Evolutionary conservation across 305 asterid species (phyloP).

Genomic region (Plantago rigida): DNA sequence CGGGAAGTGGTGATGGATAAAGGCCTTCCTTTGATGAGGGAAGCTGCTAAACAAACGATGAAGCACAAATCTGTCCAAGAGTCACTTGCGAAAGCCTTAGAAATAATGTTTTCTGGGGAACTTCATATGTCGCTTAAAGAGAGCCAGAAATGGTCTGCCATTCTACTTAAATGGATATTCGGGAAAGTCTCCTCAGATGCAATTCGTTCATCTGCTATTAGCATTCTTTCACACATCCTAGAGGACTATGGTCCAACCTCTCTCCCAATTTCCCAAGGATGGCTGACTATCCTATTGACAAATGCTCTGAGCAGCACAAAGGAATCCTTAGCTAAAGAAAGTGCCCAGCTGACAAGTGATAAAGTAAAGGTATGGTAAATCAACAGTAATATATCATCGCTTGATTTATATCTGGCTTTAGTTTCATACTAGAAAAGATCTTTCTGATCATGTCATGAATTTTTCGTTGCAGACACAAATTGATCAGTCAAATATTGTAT

Average conservation of each 20-base stretch:
- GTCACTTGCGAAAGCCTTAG: constrained; percentile 80
- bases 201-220: constrained; percentile 67
- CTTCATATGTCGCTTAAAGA: constrained; percentile 86
- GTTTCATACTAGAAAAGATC: not conserved
- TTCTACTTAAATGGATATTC: constrained; percentile 82
- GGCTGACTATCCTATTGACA: constrained; percentile 69
- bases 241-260: constrained; percentile 95
- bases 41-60: constrained; percentile 57
- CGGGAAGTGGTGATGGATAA: constrained; percentile 67
- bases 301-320: constrained; percentile 61
- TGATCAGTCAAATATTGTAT: constrained; percentile 66
- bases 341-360: constrained; percentile 47
- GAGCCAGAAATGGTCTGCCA: constrained; percentile 86
- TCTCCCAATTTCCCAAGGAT: constrained; percentile 86
- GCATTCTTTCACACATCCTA: constrained; percentile 73
- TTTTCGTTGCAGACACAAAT: constrained; percentile 71
- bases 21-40: constrained; percentile 86
- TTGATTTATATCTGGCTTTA: not conserved
- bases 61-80: constrained; percentile 71
- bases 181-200: constrained; percentile 56
- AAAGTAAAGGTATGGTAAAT: constrained; percentile 66
- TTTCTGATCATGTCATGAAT: constrained; percentile 20
- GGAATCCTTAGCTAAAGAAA: constrained; percentile 47
- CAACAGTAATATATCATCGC: not conserved
- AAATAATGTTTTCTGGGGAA: constrained; percentile 57